Evolutionary conservation across 805 yeast genomes (phyloP).

Genomic region (Candida silvicultrix): DNA sequence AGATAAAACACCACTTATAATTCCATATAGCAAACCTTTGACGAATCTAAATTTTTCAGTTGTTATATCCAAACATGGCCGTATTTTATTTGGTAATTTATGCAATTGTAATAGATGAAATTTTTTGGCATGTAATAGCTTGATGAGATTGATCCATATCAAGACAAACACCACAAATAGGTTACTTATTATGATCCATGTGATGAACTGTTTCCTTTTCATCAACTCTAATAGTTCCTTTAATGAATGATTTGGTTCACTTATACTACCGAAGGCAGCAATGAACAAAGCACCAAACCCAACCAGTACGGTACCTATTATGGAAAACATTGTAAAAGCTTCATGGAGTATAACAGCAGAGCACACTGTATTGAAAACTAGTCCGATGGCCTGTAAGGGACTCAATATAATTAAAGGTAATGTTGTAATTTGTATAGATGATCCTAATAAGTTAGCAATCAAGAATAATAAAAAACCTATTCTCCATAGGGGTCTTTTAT

Average conservation of each 20-base stretch:
- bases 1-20: slow-evolving; percentile 68
- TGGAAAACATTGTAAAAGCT: slow-evolving; percentile 49
- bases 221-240: slow-evolving; percentile 39
- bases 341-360: slow-evolving; percentile 66
- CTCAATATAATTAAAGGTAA: slow-evolving; percentile 74
- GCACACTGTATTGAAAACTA: slow-evolving; percentile 79
- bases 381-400: slow-evolving; percentile 80
- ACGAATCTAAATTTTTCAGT: slow-evolving; percentile 21
- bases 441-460: slow-evolving; percentile 70
- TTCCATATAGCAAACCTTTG: slow-evolving; percentile 61
- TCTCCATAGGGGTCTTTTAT: slow-evolving; percentile 61
- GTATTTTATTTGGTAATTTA: slow-evolving; percentile 1
- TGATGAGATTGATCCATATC: slow-evolving; percentile 21
- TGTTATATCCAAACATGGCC: slow-evolving; percentile 3
- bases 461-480: slow-evolving; percentile 68
- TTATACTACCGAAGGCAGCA: slow-evolving; percentile 62
- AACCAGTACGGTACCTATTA: slow-evolving; percentile 61
- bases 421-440: slow-evolving; percentile 77
- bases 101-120: not conserved
- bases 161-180: slow-evolving; percentile 23
- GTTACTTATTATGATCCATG: slow-evolving; percentile 46
- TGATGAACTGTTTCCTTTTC: slow-evolving; percentile 39
- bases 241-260: slow-evolving; percentile 46
- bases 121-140: slow-evolving; percentile 2
- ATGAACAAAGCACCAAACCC: slow-evolving; percentile 71